Evolutionary conservation across 78 protist species (phyloP), one percentile per base, ranked within the genome.

Genomic region (Dictyostelium brefeldianum): DNA sequence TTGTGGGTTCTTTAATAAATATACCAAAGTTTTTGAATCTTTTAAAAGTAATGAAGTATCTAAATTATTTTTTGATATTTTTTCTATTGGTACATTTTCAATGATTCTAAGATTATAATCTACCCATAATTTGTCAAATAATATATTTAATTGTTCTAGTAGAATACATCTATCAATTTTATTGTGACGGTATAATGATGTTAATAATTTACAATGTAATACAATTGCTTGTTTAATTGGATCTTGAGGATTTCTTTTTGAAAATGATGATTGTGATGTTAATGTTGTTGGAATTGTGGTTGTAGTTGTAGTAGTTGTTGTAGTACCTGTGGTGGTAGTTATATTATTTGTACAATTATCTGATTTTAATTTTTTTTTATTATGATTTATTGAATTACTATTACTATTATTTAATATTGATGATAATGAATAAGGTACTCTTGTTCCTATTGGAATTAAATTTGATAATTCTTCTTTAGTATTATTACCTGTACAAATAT

Each of bases 21-120:
- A 62, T 1, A 25, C n/a, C 27, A 62, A 62, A 25, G 41, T 62
- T 62, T 62, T 62, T n/a, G 71, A 25, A 27, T 62, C 71, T 10
- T 62, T 62, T 25, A 62, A 62, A 62, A 62, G 25, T 20, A n/a
- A n/a, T 25, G 41, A 7, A 25, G 12, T 8, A 25, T 62, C 41
- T 4, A 62, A 62, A 62, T 62, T 62, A 5, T 62, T 62, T 25
- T 27, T 27, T 1, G 71, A n/a, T 25, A 62, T 62, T 17, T 62
- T 62, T 62, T 62, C 71, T n/a, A 62, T 62, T 25, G 71, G 71
- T 11, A 62, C 71, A 6, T 11, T 25, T 62, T 62, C 71, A 25
- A 62, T 62, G 17, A 62, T 12, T 8, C 43, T 12, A 5, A 62
- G 71, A 62, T 62, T 62, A 14, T 62, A 62, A n/a, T 62, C 71